Conservation (phyloP, 169 alveolate genomes). For the Babesia caballi region DNA sequence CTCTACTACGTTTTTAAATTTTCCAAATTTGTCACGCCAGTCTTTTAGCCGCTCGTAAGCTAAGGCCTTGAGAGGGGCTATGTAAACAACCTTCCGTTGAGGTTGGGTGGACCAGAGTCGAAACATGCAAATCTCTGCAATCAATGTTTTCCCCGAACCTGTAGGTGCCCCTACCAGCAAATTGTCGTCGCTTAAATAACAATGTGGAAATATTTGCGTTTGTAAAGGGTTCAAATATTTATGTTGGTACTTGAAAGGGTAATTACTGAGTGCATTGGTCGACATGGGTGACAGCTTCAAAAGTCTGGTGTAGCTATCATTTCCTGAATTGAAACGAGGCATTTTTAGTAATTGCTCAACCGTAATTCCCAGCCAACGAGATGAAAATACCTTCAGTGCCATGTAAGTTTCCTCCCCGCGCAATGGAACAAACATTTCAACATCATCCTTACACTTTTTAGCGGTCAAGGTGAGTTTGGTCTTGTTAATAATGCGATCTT, state of each 20-base stretch:
- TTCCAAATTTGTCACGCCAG: conserved; percentile 87
- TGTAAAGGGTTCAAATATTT: conserved; percentile 93
- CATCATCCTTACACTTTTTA: neutral
- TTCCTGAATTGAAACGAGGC: neutral
- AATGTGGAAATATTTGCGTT: conserved; percentile 94
- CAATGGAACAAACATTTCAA: conserved; percentile 46
- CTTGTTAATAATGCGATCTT: conserved; percentile 17
- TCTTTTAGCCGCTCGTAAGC: conserved; percentile 85
- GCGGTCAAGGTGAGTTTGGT: conserved; percentile 15
- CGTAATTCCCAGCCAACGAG: conserved; percentile 48
- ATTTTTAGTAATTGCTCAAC: conserved; percentile 17
- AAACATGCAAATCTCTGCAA: conserved; percentile 95
- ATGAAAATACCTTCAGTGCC: conserved; percentile 43
- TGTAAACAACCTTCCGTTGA: conserved; percentile 89
- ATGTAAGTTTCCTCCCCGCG: conserved; percentile 9
- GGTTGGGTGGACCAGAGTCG: conserved; percentile 84
- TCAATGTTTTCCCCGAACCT: conserved; percentile 98
- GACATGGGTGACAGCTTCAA: conserved; percentile 52
- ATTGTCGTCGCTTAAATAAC: conserved; percentile 93
- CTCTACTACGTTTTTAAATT: conserved; percentile 87
- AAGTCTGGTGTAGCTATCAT: conserved; percentile 51
- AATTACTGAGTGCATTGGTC: conserved; percentile 6
- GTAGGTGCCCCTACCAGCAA: conserved; percentile 99
- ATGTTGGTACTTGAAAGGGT: conserved; percentile 42
- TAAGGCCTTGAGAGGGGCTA: conserved; percentile 98